A percentile compares a stretch with the other conserved stretches of the same genome.
phyloP scores from a whole-genome alignment of 331 rosid species.

The Malus hybrid region DNA sequence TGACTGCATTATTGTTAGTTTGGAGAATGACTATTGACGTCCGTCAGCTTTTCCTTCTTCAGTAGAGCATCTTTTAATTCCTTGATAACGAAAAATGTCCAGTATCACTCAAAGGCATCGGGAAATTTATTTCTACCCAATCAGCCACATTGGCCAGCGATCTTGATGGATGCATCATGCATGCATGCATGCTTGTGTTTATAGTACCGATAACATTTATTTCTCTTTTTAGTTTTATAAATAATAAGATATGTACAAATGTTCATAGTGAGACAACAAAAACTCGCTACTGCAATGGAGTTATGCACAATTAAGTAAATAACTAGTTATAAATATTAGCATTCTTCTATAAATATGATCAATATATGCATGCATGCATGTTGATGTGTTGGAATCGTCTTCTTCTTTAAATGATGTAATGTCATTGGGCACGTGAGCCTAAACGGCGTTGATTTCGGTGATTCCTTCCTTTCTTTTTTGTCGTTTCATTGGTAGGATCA shows the following conservation, averaged over 20 bases:
- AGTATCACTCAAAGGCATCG: constrained; percentile 4
- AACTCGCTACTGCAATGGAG: not conserved
- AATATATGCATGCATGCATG: not conserved
- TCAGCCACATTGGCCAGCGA: not conserved
- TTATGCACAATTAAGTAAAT: not conserved
- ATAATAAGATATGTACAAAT: not conserved
- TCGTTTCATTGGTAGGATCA: constrained; percentile 45
- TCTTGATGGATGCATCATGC: not conserved
- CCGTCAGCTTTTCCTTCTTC: constrained; percentile 10
- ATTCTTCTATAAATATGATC: not conserved
- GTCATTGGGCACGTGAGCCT: constrained; percentile 71
- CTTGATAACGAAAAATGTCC: not conserved
- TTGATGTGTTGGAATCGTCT: not conserved
- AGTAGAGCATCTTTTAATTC: not conserved
- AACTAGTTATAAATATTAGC: not conserved
- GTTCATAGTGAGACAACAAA: not conserved
- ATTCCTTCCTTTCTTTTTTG: constrained; percentile 79
- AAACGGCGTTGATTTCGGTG: constrained; percentile 98
- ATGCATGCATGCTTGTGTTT: not conserved
- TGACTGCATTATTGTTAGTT: not conserved
- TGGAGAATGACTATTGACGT: constrained; percentile 6
- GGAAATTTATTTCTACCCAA: constrained; percentile 4
- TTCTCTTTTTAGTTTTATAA: not conserved
- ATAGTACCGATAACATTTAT: not conserved
- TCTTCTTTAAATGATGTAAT: constrained; percentile 22